phyloP scores from a whole-genome alignment of 2,329 filamentous ascomycete genomes.

The Trichophyton mentagrophytes region DNA sequence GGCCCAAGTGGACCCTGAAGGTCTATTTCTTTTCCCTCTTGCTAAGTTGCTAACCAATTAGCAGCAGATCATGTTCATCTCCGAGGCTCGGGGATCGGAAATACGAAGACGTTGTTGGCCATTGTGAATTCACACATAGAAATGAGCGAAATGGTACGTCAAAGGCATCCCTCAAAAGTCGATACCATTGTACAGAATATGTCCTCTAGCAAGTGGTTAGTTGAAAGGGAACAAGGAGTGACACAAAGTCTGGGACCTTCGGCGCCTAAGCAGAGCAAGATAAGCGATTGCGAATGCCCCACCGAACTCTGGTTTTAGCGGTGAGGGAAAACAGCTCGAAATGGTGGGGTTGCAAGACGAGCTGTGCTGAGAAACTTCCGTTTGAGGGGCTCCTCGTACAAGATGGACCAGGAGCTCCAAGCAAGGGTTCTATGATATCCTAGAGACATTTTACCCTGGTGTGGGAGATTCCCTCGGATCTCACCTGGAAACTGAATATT shows the following conservation, averaged over 20 bases:
- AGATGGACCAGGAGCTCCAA: not conserved
- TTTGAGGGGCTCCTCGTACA: too few relatives aligned
- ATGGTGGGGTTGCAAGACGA: not conserved
- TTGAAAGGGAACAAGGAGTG: not conserved
- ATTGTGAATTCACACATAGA: too few relatives aligned
- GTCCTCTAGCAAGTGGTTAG: too few relatives aligned
- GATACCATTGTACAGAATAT: not conserved
- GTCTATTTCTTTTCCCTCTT: too few relatives aligned
- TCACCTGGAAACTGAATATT: too few relatives aligned
- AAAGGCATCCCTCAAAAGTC: too few relatives aligned
- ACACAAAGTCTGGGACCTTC: not conserved
- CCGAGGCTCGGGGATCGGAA: not conserved
- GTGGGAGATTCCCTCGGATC: too few relatives aligned
- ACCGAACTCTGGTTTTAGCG: not conserved
- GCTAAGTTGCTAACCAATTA: not conserved
- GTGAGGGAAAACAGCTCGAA: not conserved
- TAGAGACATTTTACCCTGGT: too few relatives aligned
- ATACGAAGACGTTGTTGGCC: not conserved
- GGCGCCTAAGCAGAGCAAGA: not conserved
- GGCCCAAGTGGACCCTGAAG: not conserved
- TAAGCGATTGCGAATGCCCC: not conserved
- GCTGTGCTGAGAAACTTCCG: not conserved
- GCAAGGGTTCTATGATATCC: not conserved
- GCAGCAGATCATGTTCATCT: not conserved
- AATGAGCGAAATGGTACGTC: too few relatives aligned